Evolutionary conservation across 495 filamentous ascomycete species (phyloP), one percentile per base, ranked within the genome.

Genomic region (Pseudomonodictys pantanalensis): DNA sequence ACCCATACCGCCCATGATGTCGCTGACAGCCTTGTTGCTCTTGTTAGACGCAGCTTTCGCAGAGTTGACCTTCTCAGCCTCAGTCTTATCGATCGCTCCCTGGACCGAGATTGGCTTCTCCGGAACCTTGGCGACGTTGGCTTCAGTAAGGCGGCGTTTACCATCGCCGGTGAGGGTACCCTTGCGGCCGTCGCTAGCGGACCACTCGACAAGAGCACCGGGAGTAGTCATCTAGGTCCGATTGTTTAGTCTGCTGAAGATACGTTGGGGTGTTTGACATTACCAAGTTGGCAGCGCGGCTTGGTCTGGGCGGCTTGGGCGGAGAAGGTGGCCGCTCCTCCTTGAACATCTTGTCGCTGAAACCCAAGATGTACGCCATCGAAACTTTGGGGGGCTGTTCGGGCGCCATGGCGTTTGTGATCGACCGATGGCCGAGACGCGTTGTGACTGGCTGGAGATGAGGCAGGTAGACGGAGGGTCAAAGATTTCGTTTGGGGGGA

Each of bases 311-410:
- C 17, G 25, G 47, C 10, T 18, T 24, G 6, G 56, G 56, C 3
- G 46, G 46, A 24, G 47, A 33, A 15, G 56, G 56, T 18, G 44
- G 55, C 23, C 39, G 51, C 9, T 23, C 0, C 2, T 38, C 26
- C 30, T 57, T 57, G 43, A 57, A 57, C 0, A 44, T 42, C 28
- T 57, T 29, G 26, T 49, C 20, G 38, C 44, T 46, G 15, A 44
- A 35, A n/a, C 57, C 57, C 2, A 60, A 23, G 25, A 60, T 17
- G 24, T 52, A 60, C 23, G 47, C 28, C 49, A 33, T 60, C n/a
- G 57, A 60, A 17, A 60, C 28, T 18, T 25, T 17, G 24, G 28
- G 29, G n/a, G 12, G 25, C n/a, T 52, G 12, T 5, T 28, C 15
- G 43, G 5, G 11, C 8, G 49, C 25, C 32, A 28, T 48, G 54